phyloP scores from a whole-genome alignment of 2,329 filamentous ascomycete species.

The Aureobasidium sp. region DNA sequence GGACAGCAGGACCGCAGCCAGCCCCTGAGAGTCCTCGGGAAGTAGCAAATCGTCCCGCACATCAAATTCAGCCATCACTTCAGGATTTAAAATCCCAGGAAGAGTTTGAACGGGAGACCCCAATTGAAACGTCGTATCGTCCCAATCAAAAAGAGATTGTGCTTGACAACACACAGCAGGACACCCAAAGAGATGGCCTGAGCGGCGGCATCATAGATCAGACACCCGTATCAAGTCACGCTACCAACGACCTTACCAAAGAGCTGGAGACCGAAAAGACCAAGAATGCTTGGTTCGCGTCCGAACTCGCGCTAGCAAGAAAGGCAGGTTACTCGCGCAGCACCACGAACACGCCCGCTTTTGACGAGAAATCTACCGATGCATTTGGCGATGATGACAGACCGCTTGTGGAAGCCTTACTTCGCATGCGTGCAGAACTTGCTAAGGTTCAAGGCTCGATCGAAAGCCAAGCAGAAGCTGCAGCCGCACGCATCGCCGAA shows the following conservation, averaged over 20 bases:
- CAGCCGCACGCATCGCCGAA: conserved; percentile 84
- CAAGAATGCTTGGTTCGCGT: conserved; percentile 94
- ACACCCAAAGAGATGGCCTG: background rate
- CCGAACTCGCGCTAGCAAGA: conserved; percentile 82
- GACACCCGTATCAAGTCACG: conserved; percentile 55
- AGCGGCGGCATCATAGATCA: conserved; percentile 46
- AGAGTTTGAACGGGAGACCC: background rate
- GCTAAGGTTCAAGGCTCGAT: conserved; percentile 84
- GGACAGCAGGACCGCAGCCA: background rate
- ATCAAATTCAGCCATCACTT: background rate
- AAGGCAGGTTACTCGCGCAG: conserved; percentile 80
- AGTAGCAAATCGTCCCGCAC: background rate
- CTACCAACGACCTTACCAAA: conserved; percentile 69
- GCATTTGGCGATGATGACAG: conserved; percentile 87
- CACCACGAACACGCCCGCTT: conserved; percentile 52
- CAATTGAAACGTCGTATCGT: background rate
- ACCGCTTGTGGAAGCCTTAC: conserved; percentile 81
- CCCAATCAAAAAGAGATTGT: background rate
- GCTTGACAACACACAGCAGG: background rate
- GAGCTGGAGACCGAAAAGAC: conserved; percentile 80
- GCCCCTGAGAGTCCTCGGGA: background rate
- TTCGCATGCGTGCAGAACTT: conserved; percentile 85
- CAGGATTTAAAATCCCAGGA: background rate
- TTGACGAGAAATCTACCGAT: conserved; percentile 71
- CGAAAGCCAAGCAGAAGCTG: conserved; percentile 76